Base-by-base conservation (phyloP, 1,284 basidiomycete species). In the Trametes versicolor region DNA sequence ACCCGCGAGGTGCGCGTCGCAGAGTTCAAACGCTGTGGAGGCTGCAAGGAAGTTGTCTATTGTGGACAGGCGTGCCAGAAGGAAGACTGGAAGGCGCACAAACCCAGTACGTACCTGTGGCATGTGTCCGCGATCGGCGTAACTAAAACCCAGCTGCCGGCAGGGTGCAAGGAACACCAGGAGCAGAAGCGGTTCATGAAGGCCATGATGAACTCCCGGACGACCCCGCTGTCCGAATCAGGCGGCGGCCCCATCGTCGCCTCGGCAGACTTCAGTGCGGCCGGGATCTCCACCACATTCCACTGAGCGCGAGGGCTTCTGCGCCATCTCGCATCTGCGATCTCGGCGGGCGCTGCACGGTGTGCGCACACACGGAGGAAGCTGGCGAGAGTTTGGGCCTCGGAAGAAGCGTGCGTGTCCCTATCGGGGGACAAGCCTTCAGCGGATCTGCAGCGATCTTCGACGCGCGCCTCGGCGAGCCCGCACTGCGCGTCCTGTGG, bases 1-100 rank as follows among this genome's bases (percentile, higher is more conserved):
- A 68, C 60, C 17, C 66, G 57, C 27, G 75, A 74, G 52, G 67
- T 49, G 13, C 63, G 52, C 21, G 71, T 70, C 29, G 68, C 70
- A 39, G 56, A 71, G 65, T 75, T 73, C 70, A 74, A 74, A 58
- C 71, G 71, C 47, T 76, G 74, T 65, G 63, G 71, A 43, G 71
- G 62, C 15, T 74, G 73, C 65, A 74, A 72, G 29, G 68, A 78
- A 75, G 76, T 73, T 13, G 75, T 73, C 50, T 82, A 82, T 60
- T 83, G 82, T 67, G 73, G 75, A 39, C 63, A 55, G 32, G 67
- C 67, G 25, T 83, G 81, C 66, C 81, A 83, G 66, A 81, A 78
- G 66, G 64, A 62, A 23, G 77, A 82, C 68, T 83, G 82, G 81
- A 66, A 69, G 36, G 61, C 48, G 2, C 81, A 82, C 64, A 82